Evolutionary conservation across 371 early-diverging fungal species (phyloP).

Genomic region (Encephalitozoon cuniculi): DNA sequence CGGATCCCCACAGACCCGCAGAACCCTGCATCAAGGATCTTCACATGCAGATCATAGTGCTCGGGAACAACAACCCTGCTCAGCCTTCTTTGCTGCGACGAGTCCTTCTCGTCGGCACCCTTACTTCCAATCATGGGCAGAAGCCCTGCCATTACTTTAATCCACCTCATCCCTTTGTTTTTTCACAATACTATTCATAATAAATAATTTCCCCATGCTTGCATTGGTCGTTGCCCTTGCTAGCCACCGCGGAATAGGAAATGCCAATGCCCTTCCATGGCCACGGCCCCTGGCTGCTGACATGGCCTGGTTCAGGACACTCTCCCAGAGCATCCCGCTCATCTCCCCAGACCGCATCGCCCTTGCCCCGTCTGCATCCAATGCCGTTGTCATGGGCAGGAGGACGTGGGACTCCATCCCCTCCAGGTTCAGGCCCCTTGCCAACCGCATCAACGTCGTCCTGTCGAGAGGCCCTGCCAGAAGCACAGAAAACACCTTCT

Average conservation of each 20-base stretch:
- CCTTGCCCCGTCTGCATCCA: background rate
- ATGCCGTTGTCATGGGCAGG: background rate
- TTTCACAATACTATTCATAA: background rate
- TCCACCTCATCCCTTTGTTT: background rate
- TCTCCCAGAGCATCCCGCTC: background rate
- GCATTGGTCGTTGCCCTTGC: background rate
- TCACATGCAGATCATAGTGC: constrained; percentile 15
- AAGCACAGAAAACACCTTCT: background rate
- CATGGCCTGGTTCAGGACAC: background rate
- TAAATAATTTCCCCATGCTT: background rate
- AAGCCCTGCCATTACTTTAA: background rate
- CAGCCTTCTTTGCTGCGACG: background rate
- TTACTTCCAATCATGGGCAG: background rate
- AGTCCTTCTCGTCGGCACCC: background rate
- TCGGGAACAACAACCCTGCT: background rate
- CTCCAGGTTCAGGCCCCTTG: background rate
- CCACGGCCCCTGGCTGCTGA: background rate
- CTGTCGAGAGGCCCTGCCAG: background rate
- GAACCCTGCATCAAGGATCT: background rate
- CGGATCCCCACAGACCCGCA: background rate
- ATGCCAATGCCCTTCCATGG: background rate
- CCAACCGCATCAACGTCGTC: background rate
- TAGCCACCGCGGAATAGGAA: background rate
- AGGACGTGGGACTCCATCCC: background rate
- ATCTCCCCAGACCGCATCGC: background rate